These are phyloP conservation scores for Candida coleopterorum DNA, from an alignment of 805 yeast species.

Conservation along the genomic window DNA sequence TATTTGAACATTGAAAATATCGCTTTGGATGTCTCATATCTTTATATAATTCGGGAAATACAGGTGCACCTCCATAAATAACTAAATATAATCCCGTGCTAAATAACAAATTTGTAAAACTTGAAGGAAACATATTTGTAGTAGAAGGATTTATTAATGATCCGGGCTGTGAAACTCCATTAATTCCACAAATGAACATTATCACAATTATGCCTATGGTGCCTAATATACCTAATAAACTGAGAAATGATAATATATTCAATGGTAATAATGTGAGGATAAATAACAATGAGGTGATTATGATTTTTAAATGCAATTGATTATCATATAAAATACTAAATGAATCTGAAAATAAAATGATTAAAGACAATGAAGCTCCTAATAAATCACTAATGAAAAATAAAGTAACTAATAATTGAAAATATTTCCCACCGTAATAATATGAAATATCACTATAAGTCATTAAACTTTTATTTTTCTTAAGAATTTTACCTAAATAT, in stretches of 20 bases:
- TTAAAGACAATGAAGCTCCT: conserved; percentile 59
- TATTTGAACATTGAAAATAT: conserved; percentile 46
- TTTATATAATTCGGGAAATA: conserved; percentile 65
- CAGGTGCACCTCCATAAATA: conserved; percentile 84
- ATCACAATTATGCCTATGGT: conserved; percentile 47
- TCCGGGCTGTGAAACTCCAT: conserved; percentile 43
- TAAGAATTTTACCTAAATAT: conserved; percentile 46
- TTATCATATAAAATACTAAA: conserved; percentile 44
- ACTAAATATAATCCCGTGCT: conserved; percentile 69
- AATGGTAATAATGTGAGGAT: conserved; percentile 52
- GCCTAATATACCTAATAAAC: conserved; percentile 52
- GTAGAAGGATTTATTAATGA: conserved; percentile 47
- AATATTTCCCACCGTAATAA: conserved; percentile 41
- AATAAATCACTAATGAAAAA: conserved; percentile 52
- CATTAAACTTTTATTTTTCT: conserved; percentile 31
- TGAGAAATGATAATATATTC: conserved; percentile 48
- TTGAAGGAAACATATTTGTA: conserved; percentile 30
- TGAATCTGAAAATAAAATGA: conserved; percentile 58
- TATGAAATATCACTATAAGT: conserved; percentile 61
- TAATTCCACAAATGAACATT: conserved; percentile 46
- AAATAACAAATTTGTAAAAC: conserved; percentile 34
- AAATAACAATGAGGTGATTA: conserved; percentile 36
- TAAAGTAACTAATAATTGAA: conserved; percentile 40
- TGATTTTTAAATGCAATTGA: conserved; percentile 34
- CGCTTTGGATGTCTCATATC: conserved; percentile 70